These are phyloP conservation scores for Botrytis fragariae DNA, from an alignment of 2,329 filamentous ascomycete species.

Conservation along the genomic window DNA sequence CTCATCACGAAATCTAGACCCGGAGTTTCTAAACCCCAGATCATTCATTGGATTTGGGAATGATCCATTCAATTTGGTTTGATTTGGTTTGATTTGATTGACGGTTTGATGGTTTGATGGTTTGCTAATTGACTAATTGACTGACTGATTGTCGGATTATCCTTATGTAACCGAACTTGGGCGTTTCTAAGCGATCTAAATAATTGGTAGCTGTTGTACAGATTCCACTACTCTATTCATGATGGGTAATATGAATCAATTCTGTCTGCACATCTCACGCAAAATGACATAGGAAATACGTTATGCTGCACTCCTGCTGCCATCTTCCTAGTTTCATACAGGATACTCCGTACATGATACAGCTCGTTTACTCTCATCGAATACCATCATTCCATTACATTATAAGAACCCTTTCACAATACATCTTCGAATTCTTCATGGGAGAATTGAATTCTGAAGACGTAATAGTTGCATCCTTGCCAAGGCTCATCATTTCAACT, in stretches of 20 bases:
- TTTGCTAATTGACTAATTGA: background rate
- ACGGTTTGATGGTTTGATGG: too few relatives aligned
- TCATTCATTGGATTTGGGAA: background rate
- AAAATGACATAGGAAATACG: background rate
- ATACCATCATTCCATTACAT: slow-evolving; percentile 17
- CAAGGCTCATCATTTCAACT: slow-evolving; percentile 10
- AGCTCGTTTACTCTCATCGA: slow-evolving; percentile 7
- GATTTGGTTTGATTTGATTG: background rate
- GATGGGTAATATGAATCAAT: background rate
- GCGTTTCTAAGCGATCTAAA: background rate
- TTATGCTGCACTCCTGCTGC: background rate
- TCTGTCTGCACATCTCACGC: background rate
- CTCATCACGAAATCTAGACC: background rate
- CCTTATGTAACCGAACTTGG: background rate
- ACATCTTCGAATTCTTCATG: background rate
- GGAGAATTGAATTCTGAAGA: slow-evolving; percentile 4
- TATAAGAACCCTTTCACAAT: background rate
- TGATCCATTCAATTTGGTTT: background rate
- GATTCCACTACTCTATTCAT: too few relatives aligned
- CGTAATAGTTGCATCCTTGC: slow-evolving; percentile 18
- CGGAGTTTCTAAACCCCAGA: background rate
- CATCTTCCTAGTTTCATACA: background rate
- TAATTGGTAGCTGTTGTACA: background rate
- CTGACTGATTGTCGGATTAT: background rate
- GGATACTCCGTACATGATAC: background rate